Conservation (phyloP, 1,284 basidiomycete genomes). For the Anthracocystis setariae region DNA sequence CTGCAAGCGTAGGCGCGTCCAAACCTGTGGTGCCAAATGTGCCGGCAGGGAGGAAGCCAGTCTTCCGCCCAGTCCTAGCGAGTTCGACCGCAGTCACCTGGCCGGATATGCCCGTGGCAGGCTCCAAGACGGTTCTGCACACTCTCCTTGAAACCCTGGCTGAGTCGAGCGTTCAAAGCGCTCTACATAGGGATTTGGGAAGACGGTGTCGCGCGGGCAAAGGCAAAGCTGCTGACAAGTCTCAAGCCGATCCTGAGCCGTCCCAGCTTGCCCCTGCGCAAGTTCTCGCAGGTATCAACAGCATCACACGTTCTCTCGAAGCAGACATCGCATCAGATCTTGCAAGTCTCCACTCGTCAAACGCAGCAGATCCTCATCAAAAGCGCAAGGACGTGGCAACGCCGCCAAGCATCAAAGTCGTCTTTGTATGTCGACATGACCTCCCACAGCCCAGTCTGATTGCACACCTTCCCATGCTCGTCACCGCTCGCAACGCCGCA, state of each 20-base stretch:
- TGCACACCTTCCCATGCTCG: conserved; percentile 45
- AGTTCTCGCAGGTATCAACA: conserved; percentile 40
- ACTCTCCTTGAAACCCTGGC: conserved; percentile 39
- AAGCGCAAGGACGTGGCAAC: conserved; percentile 9
- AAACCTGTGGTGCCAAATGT: conserved; percentile 8
- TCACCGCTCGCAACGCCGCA: conserved; percentile 34
- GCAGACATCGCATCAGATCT: conserved; percentile 23
- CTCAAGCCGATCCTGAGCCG: conserved; percentile 3
- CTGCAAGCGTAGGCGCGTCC: not conserved
- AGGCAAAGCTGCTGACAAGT: not conserved
- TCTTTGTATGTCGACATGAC: conserved; percentile 50
- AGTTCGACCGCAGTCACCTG: conserved; percentile 44
- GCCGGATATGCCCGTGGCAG: conserved; percentile 45
- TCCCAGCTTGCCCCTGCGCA: conserved; percentile 5
- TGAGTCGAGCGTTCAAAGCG: conserved; percentile 9
- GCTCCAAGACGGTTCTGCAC: conserved; percentile 44
- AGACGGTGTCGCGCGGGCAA: conserved; percentile 4
- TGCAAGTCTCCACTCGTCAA: not conserved
- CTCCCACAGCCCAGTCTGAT: conserved; percentile 24
- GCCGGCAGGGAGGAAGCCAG: conserved; percentile 29
- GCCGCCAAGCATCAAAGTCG: conserved; percentile 12
- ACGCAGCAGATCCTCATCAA: conserved; percentile 1
- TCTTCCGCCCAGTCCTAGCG: conserved; percentile 47
- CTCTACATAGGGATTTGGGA: conserved; percentile 21
- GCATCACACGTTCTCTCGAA: conserved; percentile 38